These are phyloP conservation scores for Coemansia sp. DNA, from an alignment of 192 early-diverging fungal species.

Conservation along the genomic window DNA sequence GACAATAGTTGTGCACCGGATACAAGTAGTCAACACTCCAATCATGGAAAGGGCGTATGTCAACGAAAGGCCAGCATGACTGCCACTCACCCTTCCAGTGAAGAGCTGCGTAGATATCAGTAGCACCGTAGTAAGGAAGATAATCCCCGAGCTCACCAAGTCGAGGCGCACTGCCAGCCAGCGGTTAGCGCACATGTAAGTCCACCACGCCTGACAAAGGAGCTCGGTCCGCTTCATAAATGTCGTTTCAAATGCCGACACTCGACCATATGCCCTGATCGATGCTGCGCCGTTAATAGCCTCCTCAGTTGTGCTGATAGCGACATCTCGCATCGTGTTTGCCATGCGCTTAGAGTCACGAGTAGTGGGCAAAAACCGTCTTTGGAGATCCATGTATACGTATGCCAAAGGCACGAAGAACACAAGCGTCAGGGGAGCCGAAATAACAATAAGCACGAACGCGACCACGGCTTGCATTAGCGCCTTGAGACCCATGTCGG, in stretches of 20 bases:
- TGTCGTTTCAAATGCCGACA: constrained; percentile 65
- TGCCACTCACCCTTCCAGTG: constrained; percentile 47
- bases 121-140: constrained; percentile 73
- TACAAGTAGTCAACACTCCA: constrained; percentile 69
- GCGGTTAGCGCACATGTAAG: constrained; percentile 67
- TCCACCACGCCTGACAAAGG: constrained; percentile 75
- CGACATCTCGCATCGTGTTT: constrained; percentile 69
- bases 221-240: constrained; percentile 65
- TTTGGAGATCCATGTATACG: constrained; percentile 74
- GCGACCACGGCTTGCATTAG: constrained; percentile 60
- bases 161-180: constrained; percentile 79
- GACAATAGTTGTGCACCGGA: constrained; percentile 73
- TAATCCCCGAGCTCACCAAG: constrained; percentile 61
- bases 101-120: constrained; percentile 60
- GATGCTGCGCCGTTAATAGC: constrained; percentile 73
- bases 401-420: constrained; percentile 74
- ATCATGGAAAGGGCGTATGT: constrained; percentile 84
- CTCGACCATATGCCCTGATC: constrained; percentile 80
- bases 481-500: constrained; percentile 64
- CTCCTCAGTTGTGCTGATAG: constrained; percentile 77
- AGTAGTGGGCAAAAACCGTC: constrained; percentile 76
- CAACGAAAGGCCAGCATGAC: constrained; percentile 70
- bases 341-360: constrained; percentile 86
- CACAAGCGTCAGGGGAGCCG: constrained; percentile 69
- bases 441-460: constrained; percentile 60